phyloP scores from a whole-genome alignment of 371 early-diverging fungal genomes.

The Mortierella sp. region DNA sequence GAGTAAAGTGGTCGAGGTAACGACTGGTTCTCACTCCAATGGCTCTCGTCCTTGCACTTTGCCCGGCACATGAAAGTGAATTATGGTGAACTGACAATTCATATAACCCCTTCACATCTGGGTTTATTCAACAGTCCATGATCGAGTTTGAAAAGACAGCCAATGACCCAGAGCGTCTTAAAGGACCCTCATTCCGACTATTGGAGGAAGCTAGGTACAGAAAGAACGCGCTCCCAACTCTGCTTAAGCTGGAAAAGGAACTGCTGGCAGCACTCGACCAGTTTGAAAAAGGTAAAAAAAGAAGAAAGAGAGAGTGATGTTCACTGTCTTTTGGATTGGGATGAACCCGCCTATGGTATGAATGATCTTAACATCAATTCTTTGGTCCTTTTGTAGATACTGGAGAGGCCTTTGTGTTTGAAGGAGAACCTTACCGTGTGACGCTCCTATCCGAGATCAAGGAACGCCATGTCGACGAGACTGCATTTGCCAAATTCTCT shows the following conservation, averaged over 20 bases:
- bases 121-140: constrained; percentile 64
- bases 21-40: background rate
- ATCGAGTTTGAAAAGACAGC: constrained; percentile 89
- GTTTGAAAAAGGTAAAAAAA: constrained; percentile 58
- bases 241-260: constrained; percentile 78
- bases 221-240: constrained; percentile 83
- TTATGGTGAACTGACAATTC: too few relatives aligned
- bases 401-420: constrained; percentile 65
- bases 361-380: background rate
- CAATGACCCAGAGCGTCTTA: constrained; percentile 85
- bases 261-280: constrained; percentile 66
- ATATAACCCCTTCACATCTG: background rate
- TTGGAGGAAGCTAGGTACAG: constrained; percentile 91
- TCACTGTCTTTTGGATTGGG: background rate
- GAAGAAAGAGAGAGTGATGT: background rate
- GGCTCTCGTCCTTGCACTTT: background rate
- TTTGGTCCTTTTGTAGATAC: constrained; percentile 29
- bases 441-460: constrained; percentile 66
- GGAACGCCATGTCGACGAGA: constrained; percentile 74
- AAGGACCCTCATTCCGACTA: constrained; percentile 84
- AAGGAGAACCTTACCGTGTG: constrained; percentile 61
- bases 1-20: constrained; percentile 66
- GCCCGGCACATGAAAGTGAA: too few relatives aligned
- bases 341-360: background rate
- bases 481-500: constrained; percentile 74